Evolutionary conservation across 2,329 filamentous ascomycete genomes (phyloP).

Genomic region (Akanthomyces uredinophilus): DNA sequence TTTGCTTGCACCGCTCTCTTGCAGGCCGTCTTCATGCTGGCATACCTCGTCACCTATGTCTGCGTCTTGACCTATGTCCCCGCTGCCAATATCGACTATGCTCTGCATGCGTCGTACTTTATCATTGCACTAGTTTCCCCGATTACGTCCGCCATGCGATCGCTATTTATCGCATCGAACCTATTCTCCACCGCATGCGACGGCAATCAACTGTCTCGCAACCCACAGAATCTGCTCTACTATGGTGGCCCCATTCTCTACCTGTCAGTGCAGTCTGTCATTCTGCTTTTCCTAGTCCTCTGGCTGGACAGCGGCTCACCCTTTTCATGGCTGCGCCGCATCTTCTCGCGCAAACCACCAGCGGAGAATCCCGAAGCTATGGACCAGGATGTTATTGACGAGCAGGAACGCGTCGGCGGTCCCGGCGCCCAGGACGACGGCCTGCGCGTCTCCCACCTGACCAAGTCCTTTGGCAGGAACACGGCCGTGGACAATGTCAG

Average conservation of each 20-base stretch:
- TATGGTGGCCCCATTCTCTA: conserved; percentile 86
- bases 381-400: conserved; percentile 59
- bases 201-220: conserved; percentile 55
- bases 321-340: conserved; percentile 44
- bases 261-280: conserved; percentile 65
- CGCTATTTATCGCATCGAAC: conserved; percentile 74
- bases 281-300: conserved; percentile 68
- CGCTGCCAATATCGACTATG: conserved; percentile 60
- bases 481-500: conserved; percentile 84
- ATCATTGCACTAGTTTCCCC: conserved; percentile 69
- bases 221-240: conserved; percentile 64
- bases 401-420: conserved; percentile 56
- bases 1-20: conserved; percentile 78
- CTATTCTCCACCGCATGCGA: conserved; percentile 76
- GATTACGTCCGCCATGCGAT: conserved; percentile 67
- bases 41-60: conserved; percentile 69
- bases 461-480: conserved; percentile 71
- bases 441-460: conserved; percentile 73
- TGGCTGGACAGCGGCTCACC: conserved; percentile 75
- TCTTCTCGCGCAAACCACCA: conserved; percentile 32
- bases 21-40: conserved; percentile 66
- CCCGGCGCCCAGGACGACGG: conserved; percentile 47
- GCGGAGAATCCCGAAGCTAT: conserved; percentile 25
- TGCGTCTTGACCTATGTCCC: conserved; percentile 69
- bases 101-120: conserved; percentile 68